Percentiles rank a stretch among this genome's conserved stretches.
phyloP scores from a whole-genome alignment of 2,329 filamentous ascomycete species.

The Penicillium sp. region DNA sequence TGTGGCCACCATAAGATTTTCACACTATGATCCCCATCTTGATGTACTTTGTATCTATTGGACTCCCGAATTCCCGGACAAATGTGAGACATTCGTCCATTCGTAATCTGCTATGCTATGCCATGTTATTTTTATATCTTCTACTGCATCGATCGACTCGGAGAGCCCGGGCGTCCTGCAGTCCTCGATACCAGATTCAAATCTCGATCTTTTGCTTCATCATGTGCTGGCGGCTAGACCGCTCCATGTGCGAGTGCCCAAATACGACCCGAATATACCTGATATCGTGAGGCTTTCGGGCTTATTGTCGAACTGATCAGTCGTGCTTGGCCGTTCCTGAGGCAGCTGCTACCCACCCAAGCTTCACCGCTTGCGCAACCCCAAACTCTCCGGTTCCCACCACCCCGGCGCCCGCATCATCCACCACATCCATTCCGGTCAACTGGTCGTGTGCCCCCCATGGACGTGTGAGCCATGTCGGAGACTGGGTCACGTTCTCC shows the following conservation, averaged over 20 bases:
- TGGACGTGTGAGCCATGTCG: conserved; percentile 28
- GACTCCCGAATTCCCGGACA: conserved; percentile 8
- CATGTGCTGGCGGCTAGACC: conserved; percentile 12
- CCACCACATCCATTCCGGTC: conserved; percentile 18
- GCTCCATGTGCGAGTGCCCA: neutral
- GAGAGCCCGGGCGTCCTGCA: conserved; percentile 4
- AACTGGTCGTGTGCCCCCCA: conserved; percentile 27
- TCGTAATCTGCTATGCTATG: neutral
- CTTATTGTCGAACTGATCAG: neutral
- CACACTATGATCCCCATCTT: neutral
- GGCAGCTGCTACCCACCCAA: neutral
- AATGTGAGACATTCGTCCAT: conserved; percentile 9
- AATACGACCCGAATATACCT: neutral
- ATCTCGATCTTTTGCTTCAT: conserved; percentile 1
- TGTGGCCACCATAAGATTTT: neutral
- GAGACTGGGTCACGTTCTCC: conserved; percentile 30
- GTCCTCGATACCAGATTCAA: conserved; percentile 4
- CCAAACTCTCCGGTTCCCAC: neutral
- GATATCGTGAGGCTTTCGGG: neutral
- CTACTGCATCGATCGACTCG: neutral
- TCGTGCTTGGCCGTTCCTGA: neutral
- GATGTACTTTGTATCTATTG: conserved; percentile 3
- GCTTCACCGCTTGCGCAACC: conserved; percentile 12
- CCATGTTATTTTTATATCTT: neutral
- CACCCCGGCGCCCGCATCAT: conserved; percentile 1